These are phyloP conservation scores for Scedosporium boydii DNA, from an alignment of 2,329 filamentous ascomycete genomes.

Conservation along the genomic window DNA sequence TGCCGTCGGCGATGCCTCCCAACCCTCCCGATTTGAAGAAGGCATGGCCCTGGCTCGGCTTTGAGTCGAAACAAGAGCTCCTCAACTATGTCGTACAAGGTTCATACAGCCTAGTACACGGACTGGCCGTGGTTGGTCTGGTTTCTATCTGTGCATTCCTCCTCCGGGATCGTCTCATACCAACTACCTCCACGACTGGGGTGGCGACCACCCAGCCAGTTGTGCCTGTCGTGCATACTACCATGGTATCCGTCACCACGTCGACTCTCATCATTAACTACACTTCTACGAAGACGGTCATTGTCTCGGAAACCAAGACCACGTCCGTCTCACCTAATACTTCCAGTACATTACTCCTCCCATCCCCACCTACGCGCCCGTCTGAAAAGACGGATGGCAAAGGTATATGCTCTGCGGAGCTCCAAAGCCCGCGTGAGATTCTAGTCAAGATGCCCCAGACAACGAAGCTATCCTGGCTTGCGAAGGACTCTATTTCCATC, in stretches of 20 bases:
- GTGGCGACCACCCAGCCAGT: background rate
- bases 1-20: slow-evolving; percentile 21
- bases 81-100: background rate
- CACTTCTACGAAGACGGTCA: slow-evolving; percentile 25
- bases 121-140: background rate
- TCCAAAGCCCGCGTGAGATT: slow-evolving; percentile 38
- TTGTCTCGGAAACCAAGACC: slow-evolving; percentile 13
- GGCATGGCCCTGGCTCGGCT: background rate
- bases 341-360: background rate
- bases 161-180: background rate
- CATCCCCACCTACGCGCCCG: background rate
- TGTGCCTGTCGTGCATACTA: slow-evolving; percentile 1
- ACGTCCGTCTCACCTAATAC: background rate
- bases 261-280: slow-evolving; percentile 26
- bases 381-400: slow-evolving; percentile 14
- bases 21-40: background rate
- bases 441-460: slow-evolving; percentile 41
- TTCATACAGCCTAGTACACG: background rate
- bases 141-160: background rate
- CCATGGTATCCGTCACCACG: slow-evolving; percentile 9
- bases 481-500: slow-evolving; percentile 46
- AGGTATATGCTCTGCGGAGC: slow-evolving; percentile 33
- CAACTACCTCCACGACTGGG: background rate
- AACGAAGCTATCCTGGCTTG: slow-evolving; percentile 44
- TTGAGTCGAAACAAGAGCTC: background rate